These are phyloP conservation scores for Solanum bulbocastanum DNA, from an alignment of 257 asterid species.

Conservation along the genomic window DNA sequence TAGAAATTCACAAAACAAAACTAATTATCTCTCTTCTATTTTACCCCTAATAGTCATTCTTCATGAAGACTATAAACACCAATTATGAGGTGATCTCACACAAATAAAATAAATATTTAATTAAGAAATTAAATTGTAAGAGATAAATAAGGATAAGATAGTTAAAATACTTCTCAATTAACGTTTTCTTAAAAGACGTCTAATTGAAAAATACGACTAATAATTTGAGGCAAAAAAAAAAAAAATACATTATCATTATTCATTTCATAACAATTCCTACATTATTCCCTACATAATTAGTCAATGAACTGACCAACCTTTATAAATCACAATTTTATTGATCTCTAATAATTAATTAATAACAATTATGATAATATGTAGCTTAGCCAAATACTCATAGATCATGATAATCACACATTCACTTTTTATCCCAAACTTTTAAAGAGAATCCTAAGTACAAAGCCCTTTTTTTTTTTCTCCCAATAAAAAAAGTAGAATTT, in stretches of 20 bases:
- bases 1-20: too few species aligned
- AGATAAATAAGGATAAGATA: not conserved
- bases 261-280: not conserved
- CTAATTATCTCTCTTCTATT: too few species aligned
- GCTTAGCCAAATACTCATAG: not conserved
- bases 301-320: not conserved
- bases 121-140: too few species aligned
- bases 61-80: not conserved
- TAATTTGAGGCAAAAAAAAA: rapidly evolving
- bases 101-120: too few species aligned
- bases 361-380: not conserved
- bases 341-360: not conserved
- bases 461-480: slow-evolving; percentile 15
- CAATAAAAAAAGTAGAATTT: slow-evolving; percentile 16
- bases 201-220: too few species aligned
- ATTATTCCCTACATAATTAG: not conserved
- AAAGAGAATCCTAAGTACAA: slow-evolving; percentile 48
- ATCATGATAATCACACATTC: not conserved
- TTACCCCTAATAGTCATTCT: not conserved
- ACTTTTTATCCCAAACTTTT: not conserved
- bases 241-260: not conserved
- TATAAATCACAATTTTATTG: not conserved
- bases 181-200: not conserved
- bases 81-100: not conserved
- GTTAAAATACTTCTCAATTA: not conserved